Percentiles rank a stretch among this genome's conserved stretches.
Conservation (phyloP, 2,329 filamentous ascomycete species). For the Cercospora sp. region DNA sequence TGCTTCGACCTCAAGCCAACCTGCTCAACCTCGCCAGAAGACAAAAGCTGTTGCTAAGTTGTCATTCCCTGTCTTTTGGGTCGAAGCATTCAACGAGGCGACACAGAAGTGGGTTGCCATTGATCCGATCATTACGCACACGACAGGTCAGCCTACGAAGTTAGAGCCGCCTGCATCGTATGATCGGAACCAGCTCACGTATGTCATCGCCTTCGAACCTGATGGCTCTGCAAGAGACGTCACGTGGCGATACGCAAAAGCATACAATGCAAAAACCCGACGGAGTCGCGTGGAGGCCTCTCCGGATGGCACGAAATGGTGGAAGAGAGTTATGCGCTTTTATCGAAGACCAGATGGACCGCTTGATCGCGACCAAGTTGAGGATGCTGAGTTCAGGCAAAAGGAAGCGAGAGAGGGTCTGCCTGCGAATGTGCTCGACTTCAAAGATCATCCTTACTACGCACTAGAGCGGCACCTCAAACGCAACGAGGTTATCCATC, state of each 20-base stretch:
- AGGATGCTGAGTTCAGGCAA: slow-evolving; percentile 72
- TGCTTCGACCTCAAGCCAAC: slow-evolving; percentile 4
- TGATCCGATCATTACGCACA: slow-evolving; percentile 79
- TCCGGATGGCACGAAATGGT: slow-evolving; percentile 59
- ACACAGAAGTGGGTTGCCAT: slow-evolving; percentile 90
- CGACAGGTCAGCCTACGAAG: slow-evolving; percentile 71
- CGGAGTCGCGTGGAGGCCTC: slow-evolving; percentile 74
- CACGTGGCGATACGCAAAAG: slow-evolving; percentile 82
- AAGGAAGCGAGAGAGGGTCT: slow-evolving; percentile 70
- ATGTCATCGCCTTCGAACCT: slow-evolving; percentile 82
- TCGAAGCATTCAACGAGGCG: slow-evolving; percentile 83
- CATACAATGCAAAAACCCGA: slow-evolving; percentile 86
- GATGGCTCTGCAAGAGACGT: slow-evolving; percentile 80
- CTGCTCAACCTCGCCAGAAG: slow-evolving; percentile 34
- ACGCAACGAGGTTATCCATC: slow-evolving; percentile 78
- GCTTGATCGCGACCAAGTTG: slow-evolving; percentile 75
- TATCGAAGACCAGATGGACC: slow-evolving; percentile 39
- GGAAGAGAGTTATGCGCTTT: slow-evolving; percentile 51
- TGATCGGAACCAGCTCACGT: slow-evolving; percentile 72
- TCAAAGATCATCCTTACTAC: slow-evolving; percentile 48
- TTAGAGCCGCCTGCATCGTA: slow-evolving; percentile 84
- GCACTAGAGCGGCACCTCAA: slow-evolving; percentile 83
- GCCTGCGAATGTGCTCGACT: slow-evolving; percentile 43
- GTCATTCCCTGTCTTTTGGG: slow-evolving; percentile 84
- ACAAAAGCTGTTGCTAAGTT: slow-evolving; percentile 64